A percentile compares a stretch with the other conserved stretches of the same genome.
Evolutionary conservation across 169 alveolate species (phyloP).

Genomic region (Cytauxzoon felis): DNA sequence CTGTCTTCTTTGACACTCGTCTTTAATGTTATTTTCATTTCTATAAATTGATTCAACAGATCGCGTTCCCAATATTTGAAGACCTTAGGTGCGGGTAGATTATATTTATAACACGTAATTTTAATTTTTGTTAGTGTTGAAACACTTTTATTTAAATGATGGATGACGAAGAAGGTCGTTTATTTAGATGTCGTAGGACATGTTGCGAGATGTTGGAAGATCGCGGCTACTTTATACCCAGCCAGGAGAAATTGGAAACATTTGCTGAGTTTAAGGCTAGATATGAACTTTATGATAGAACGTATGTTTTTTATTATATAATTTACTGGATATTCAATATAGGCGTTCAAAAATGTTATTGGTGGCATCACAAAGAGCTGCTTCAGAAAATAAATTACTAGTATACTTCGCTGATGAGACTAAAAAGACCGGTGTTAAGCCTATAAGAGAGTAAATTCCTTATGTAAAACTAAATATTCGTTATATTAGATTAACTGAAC

Average conservation of each 20-base stretch:
- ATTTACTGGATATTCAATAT: conserved; percentile 16
- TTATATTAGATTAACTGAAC: conserved; percentile 79
- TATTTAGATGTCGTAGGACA: conserved; percentile 85
- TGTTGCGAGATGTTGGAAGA: conserved; percentile 89
- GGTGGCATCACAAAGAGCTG: conserved; percentile 80
- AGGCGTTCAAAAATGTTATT: conserved; percentile 81
- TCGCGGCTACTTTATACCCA: conserved; percentile 84
- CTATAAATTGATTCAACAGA: too few relatives aligned
- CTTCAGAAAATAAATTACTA: conserved; percentile 76
- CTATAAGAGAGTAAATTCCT: conserved; percentile 83
- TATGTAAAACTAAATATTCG: neutral
- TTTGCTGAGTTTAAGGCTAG: conserved; percentile 80
- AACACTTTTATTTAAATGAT: too few relatives aligned
- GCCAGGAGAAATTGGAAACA: conserved; percentile 77
- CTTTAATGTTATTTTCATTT: too few relatives aligned
- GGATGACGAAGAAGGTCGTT: conserved; percentile 84
- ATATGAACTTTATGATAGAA: conserved; percentile 71
- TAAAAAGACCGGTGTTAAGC: conserved; percentile 90
- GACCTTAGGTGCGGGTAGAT: too few relatives aligned
- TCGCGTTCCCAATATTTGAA: too few relatives aligned
- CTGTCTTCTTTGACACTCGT: too few relatives aligned
- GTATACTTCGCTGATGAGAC: conserved; percentile 88
- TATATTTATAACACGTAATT: too few relatives aligned
- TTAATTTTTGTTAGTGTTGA: too few relatives aligned
- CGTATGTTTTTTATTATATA: conserved; percentile 27